Evolutionary conservation across 2,329 filamentous ascomycete species (phyloP).

Genomic region (Colletotrichum endophyticum): DNA sequence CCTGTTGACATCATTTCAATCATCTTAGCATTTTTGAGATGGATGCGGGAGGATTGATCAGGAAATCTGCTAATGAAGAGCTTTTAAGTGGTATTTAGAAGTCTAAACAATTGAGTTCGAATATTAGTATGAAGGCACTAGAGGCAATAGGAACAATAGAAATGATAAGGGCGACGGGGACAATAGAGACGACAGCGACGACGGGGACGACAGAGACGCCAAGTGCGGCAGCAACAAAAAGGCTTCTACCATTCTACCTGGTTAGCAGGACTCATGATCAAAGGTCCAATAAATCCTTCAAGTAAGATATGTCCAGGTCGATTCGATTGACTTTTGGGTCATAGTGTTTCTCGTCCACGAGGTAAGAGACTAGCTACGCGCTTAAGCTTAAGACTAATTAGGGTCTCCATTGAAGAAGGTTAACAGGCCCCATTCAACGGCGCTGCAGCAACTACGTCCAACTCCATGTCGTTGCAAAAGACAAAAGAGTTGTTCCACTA

Average conservation of each 20-base stretch:
- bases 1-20: background rate
- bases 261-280: background rate
- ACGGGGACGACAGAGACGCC: background rate
- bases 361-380: background rate
- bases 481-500: background rate
- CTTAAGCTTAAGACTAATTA: background rate
- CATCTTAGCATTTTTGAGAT: no score
- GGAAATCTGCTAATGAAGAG: background rate
- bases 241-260: background rate
- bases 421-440: background rate
- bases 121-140: background rate
- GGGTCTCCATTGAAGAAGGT: background rate
- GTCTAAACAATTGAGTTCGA: background rate
- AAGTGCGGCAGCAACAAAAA: background rate
- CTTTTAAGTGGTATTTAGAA: background rate
- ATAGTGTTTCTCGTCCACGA: background rate
- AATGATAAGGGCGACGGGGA: background rate
- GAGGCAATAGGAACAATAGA: background rate
- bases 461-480: background rate
- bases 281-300: background rate
- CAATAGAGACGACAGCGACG: background rate
- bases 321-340: background rate
- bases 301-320: background rate
- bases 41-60: background rate
- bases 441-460: background rate